Percentiles rank a stretch among this genome's conserved stretches.
These are phyloP conservation scores for Chlamydomonas sp. DNA, from an alignment of 139 green algal species.

Conservation along the genomic window DNA sequence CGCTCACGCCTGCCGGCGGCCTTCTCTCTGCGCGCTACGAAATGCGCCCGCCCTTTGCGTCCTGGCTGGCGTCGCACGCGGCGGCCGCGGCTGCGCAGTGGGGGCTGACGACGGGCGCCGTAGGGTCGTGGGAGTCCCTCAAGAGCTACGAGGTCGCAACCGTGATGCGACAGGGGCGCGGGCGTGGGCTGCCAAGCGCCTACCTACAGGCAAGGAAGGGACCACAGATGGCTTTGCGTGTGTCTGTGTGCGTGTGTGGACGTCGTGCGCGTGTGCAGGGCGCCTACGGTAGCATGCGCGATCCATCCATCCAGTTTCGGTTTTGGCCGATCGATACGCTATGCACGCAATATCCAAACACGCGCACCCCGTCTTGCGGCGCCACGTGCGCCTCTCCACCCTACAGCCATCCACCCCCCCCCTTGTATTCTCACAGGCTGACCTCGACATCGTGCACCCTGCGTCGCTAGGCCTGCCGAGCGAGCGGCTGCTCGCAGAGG, in stretches of 20 bases:
- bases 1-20: no score
- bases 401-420: background rate
- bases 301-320: no score
- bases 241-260: no score
- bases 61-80: slow-evolving; percentile 44
- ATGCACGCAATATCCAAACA: no score
- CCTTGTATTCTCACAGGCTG: slow-evolving; percentile 24
- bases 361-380: no score
- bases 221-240: no score
- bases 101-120: background rate
- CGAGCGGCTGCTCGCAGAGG: slow-evolving; percentile 18
- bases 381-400: no score
- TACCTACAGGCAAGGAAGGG: slow-evolving; percentile 41
- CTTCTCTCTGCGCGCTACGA: no score
- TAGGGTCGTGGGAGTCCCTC: slow-evolving; percentile 6
- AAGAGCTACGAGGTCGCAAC: slow-evolving; percentile 60
- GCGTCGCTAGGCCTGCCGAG: background rate
- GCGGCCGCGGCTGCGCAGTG: background rate
- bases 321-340: slow-evolving; percentile 2
- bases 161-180: slow-evolving; percentile 27
- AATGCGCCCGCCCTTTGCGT: slow-evolving; percentile 54
- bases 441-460: slow-evolving; percentile 62
- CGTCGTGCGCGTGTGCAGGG: no score
- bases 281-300: no score
- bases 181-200: slow-evolving; percentile 35